These are phyloP conservation scores for Eremochloa ophiuroides DNA, from an alignment of 176 grass and related monocot species.

Conservation along the genomic window DNA sequence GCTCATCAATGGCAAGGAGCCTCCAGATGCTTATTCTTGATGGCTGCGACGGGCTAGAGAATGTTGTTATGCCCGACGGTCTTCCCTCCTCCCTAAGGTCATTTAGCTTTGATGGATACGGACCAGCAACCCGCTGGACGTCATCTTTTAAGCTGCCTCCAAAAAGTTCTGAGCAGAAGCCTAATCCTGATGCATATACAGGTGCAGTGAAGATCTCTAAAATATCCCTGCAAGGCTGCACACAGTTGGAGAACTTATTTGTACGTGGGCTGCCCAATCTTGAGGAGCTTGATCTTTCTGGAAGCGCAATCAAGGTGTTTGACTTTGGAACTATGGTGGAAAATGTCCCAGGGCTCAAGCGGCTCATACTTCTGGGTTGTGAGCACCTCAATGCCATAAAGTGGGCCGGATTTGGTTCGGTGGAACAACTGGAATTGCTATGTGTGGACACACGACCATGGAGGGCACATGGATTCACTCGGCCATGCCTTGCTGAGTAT, in stretches of 20 bases:
- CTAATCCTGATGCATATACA: fast-evolving
- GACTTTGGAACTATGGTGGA: background rate
- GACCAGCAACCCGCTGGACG: background rate
- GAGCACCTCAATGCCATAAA: background rate
- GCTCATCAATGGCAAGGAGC: background rate
- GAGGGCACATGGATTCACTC: background rate
- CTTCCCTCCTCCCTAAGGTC: background rate
- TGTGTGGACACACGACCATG: constrained; percentile 10
- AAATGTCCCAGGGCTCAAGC: background rate
- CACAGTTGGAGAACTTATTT: background rate
- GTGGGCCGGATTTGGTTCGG: fast-evolving
- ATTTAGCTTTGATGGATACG: constrained; percentile 16
- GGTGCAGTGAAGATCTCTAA: background rate
- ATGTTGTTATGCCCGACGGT: background rate
- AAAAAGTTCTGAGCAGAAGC: background rate
- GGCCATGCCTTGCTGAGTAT: background rate
- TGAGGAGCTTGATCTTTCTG: background rate
- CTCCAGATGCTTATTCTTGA: constrained; percentile 14
- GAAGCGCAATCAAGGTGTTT: constrained; percentile 8
- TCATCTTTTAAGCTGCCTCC: background rate
- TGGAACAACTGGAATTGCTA: background rate
- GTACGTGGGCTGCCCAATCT: background rate
- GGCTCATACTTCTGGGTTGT: background rate
- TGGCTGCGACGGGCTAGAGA: background rate
- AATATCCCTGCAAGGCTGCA: constrained; percentile 11